A percentile compares a stretch with the other conserved stretches of the same genome.
phyloP scores from a whole-genome alignment of 2,329 filamentous ascomycete genomes.

The Trichophyton schoenleinii region DNA sequence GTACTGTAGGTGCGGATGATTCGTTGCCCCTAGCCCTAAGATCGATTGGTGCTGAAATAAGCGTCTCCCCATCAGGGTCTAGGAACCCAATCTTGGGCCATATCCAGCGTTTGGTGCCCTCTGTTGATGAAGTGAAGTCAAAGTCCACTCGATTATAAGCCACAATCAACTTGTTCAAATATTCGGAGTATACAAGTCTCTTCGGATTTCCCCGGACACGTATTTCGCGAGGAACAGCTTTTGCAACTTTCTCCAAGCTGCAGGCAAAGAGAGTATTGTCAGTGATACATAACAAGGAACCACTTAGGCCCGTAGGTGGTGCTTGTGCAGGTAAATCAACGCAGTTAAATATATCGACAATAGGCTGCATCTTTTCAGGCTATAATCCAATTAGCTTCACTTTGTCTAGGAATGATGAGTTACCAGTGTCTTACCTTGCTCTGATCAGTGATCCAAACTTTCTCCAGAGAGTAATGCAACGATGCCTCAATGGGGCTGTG shows the following conservation, averaged over 20 bases:
- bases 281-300: constrained; percentile 37
- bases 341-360: constrained; percentile 26
- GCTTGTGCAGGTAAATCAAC: constrained; percentile 19
- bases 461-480: constrained; percentile 21
- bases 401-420: no score
- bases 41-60: constrained; percentile 4
- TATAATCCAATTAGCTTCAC: constrained; percentile 14
- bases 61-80: constrained; percentile 21
- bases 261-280: constrained; percentile 38
- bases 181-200: constrained; percentile 34
- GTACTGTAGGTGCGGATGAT: constrained; percentile 8
- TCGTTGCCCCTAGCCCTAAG: neutral
- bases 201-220: constrained; percentile 31
- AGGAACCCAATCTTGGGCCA: constrained; percentile 29
- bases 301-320: constrained; percentile 21
- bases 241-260: constrained; percentile 32
- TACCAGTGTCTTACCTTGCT: constrained; percentile 23
- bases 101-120: constrained; percentile 22
- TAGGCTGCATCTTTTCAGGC: constrained; percentile 28
- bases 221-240: constrained; percentile 31
- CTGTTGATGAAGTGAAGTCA: constrained; percentile 16
- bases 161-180: constrained; percentile 38
- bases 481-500: constrained; percentile 17
- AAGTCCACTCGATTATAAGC: constrained; percentile 28
- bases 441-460: constrained; percentile 33